phyloP scores from a whole-genome alignment of 2,329 filamentous ascomycete species.

The Colletotrichum abscissum region DNA sequence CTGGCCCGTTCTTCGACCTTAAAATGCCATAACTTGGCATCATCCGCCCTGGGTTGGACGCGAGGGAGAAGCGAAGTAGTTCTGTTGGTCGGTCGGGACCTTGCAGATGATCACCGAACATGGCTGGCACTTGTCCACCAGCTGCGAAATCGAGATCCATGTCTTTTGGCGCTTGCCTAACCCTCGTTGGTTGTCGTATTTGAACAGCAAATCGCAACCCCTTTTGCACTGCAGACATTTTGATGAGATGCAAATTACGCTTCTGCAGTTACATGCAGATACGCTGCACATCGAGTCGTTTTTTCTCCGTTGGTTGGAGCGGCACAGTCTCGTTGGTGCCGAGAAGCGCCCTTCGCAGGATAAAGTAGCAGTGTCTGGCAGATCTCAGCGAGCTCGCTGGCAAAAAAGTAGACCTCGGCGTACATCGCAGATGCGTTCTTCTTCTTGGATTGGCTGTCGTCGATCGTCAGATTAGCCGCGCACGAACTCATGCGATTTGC shows the following conservation, averaged over 20 bases:
- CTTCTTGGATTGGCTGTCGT: not conserved
- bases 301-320: slow-evolving; percentile 15
- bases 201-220: slow-evolving; percentile 5
- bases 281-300: not conserved
- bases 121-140: slow-evolving; percentile 7
- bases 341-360: not conserved
- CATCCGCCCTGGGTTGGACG: not conserved
- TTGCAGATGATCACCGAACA: not conserved
- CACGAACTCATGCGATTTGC: not conserved
- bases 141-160: slow-evolving; percentile 10
- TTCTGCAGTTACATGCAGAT: slow-evolving; percentile 31
- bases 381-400: not conserved
- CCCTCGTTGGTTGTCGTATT: not conserved
- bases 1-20: not conserved
- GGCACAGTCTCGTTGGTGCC: not conserved
- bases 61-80: slow-evolving; percentile 10
- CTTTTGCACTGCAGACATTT: slow-evolving; percentile 29
- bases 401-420: not conserved
- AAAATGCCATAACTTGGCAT: not conserved
- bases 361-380: not conserved
- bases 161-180: not conserved
- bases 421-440: not conserved
- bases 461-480: not conserved
- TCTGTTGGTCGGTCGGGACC: not conserved
- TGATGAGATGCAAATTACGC: slow-evolving; percentile 29